These are phyloP conservation scores for Coemansia sp. DNA, from an alignment of 192 early-diverging fungal genomes.

Conservation along the genomic window DNA sequence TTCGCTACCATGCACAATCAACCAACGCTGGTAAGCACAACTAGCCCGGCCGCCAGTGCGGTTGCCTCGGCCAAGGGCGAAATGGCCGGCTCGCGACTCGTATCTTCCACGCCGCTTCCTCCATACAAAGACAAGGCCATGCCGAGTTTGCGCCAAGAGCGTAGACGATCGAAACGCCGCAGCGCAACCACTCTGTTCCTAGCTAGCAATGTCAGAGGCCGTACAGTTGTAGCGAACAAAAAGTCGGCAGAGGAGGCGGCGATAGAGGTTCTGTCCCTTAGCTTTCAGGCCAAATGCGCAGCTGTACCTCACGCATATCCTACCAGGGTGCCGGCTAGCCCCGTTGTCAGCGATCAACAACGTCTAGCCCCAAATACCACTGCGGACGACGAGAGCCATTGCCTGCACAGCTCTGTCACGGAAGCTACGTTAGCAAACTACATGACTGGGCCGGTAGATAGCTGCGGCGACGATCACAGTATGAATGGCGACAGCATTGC, in stretches of 20 bases:
- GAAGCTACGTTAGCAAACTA: neutral
- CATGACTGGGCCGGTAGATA: neutral
- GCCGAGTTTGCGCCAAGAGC: conserved; percentile 31
- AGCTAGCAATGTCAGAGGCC: conserved; percentile 16
- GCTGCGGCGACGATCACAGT: neutral
- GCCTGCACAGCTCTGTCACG: neutral
- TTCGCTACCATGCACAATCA: conserved; percentile 35
- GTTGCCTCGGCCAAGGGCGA: neutral
- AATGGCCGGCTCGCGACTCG: neutral
- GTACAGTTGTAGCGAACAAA: conserved; percentile 16
- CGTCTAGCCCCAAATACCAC: neutral
- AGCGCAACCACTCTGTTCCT: conserved; percentile 49
- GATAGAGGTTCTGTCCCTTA: conserved; percentile 18
- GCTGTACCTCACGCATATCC: neutral
- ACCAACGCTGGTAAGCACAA: conserved; percentile 32
- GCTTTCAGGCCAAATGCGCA: conserved; percentile 1
- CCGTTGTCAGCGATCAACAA: neutral
- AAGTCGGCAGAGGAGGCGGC: conserved; percentile 34
- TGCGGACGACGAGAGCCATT: neutral
- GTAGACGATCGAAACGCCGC: conserved; percentile 45
- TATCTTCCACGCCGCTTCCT: neutral
- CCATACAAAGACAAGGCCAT: conserved; percentile 10
- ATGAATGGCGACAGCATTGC: neutral
- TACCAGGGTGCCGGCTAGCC: neutral
- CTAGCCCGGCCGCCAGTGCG: neutral